Base-by-base conservation (phyloP, 192 early-diverging fungal genomes). In the Coemansia biformis region DNA sequence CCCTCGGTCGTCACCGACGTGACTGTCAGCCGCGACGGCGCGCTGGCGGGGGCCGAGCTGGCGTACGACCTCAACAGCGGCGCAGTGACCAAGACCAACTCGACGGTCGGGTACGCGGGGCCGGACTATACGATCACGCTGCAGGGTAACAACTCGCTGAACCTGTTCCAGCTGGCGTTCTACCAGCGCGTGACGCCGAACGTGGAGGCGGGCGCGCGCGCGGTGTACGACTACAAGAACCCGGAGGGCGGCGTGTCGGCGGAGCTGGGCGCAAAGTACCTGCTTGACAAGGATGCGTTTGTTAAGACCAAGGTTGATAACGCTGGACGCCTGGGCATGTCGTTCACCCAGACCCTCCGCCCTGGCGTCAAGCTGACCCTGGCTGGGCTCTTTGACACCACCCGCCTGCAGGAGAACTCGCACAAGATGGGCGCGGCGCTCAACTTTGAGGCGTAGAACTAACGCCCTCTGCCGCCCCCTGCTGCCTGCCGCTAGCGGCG, bases 131-230 rank as follows among this genome's bases (percentile, higher is more conserved):
- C 81, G 49, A 79, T 96, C 49, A 77, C 91, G 43, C 71, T 99
- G 42, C 86, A 91, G 66, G 90, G 91, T 72, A 82, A 83, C 63
- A 92, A 94, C 86, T 86, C 86, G 28, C 81, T 97, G 63, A 81
- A 78, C 79, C 59, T 82, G 62, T 93, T 90, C 79, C 76, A 93
- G 54, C 87, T 91, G 43, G 87, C 92, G 10, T 95, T 94, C 88
- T 96, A 87, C 87, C 96, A 99, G 81, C 88, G 89, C 54, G 89
- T 99, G 48, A 88, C 80, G 66, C 43, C 79, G 51, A 81, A 86
- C 43, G 83, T 98, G 60, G 93, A 99, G 78, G 93, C 92, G 51
- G 93, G 91, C 70, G 95, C 86, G 50, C 87, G 87, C 64, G 92
- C 94, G 46, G 78, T 85, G 55, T 99, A 91, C 85, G 84, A 89